These are phyloP conservation scores for Phytophthora idaei DNA, from an alignment of 352 stramenopile species.

Conservation along the genomic window DNA sequence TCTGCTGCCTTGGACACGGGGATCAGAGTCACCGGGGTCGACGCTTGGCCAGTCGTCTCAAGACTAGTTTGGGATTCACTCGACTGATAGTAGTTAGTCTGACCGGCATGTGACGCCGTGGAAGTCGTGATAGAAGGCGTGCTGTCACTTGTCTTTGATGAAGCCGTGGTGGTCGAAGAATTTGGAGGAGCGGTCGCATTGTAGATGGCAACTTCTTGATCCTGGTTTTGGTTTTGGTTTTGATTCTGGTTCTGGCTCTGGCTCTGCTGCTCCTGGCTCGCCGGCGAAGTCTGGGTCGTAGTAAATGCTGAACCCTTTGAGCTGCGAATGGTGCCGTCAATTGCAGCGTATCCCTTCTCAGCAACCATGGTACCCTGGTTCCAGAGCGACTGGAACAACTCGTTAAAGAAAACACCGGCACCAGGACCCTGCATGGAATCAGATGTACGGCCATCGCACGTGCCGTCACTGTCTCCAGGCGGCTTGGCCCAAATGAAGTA, in stretches of 20 bases:
- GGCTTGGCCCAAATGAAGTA: constrained; percentile 82
- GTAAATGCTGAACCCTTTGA: constrained; percentile 15
- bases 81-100: constrained; percentile 18
- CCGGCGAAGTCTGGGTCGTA: constrained; percentile 7
- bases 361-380: constrained; percentile 74
- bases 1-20: constrained; percentile 21
- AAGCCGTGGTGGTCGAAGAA: neutral
- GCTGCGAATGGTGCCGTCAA: constrained; percentile 40
- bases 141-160: neutral
- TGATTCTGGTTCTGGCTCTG: constrained; percentile 9
- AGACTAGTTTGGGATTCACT: constrained; percentile 13
- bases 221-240: neutral
- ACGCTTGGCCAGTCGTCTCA: constrained; percentile 1
- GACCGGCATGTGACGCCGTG: constrained; percentile 7
- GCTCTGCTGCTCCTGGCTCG: constrained; percentile 10
- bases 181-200: constrained; percentile 18
- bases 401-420: constrained; percentile 62
- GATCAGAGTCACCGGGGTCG: constrained; percentile 7
- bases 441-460: constrained; percentile 44
- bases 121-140: constrained; percentile 11
- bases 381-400: constrained; percentile 63
- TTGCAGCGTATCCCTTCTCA: constrained; percentile 40
- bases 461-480: constrained; percentile 66
- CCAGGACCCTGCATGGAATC: constrained; percentile 58
- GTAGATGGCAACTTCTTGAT: constrained; percentile 12